Evolutionary conservation across 2,329 filamentous ascomycete genomes (phyloP).

Genomic region (Colletotrichum sp.): DNA sequence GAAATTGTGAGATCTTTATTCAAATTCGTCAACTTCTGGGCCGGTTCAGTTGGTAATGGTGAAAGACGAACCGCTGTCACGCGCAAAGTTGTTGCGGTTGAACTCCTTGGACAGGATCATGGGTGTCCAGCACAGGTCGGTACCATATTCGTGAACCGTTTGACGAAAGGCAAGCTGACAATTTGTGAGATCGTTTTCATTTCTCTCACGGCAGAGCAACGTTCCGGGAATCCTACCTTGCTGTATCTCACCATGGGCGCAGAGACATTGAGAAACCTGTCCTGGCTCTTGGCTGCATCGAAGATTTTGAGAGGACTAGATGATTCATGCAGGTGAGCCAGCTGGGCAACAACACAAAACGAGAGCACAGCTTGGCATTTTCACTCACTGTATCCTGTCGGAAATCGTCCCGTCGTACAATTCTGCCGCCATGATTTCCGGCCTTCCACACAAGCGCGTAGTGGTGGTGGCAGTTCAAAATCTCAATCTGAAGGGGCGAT

Average conservation of each 20-base stretch:
- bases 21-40: background rate
- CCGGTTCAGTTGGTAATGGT: background rate
- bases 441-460: background rate
- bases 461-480: background rate
- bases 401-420: slow-evolving; percentile 14
- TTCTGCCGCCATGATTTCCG: slow-evolving; percentile 6
- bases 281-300: slow-evolving; percentile 55
- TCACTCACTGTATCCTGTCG: slow-evolving; percentile 16
- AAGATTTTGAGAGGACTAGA: slow-evolving; percentile 64
- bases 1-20: slow-evolving; percentile 65
- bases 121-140: slow-evolving; percentile 73
- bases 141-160: slow-evolving; percentile 67
- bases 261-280: slow-evolving; percentile 61
- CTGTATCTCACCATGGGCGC: slow-evolving; percentile 74
- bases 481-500: background rate
- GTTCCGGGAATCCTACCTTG: slow-evolving; percentile 45
- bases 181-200: background rate
- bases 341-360: background rate
- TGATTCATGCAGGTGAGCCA: background rate
- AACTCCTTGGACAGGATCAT: slow-evolving; percentile 76
- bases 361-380: too few relatives aligned
- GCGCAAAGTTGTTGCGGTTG: slow-evolving; percentile 63
- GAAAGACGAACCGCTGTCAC: slow-evolving; percentile 58
- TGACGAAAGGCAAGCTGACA: slow-evolving; percentile 71
- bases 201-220: background rate